A percentile compares a stretch with the other conserved stretches of the same genome.
These are phyloP conservation scores for Calycina herbarum DNA, from an alignment of 2,329 filamentous ascomycete genomes.

Conservation along the genomic window DNA sequence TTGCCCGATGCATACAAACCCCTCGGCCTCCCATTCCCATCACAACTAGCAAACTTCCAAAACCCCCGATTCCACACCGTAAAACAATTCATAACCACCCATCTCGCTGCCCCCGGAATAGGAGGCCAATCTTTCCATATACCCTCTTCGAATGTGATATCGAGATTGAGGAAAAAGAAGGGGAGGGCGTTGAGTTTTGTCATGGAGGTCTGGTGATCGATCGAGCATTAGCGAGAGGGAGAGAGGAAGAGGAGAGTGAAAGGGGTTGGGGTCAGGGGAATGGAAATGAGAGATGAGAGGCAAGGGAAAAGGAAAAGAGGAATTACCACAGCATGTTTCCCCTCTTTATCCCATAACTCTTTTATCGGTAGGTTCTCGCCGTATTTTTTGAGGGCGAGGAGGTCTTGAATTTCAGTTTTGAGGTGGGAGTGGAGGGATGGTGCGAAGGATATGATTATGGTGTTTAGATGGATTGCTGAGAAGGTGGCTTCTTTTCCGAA, in stretches of 20 bases:
- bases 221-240: constrained; percentile 38
- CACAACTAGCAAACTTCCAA: constrained; percentile 68
- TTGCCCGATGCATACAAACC: constrained; percentile 35
- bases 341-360: constrained; percentile 30
- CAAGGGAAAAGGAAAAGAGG: constrained; percentile 1
- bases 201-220: constrained; percentile 54
- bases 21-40: constrained; percentile 39
- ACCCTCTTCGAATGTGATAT: constrained; percentile 58
- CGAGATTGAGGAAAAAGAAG: constrained; percentile 65
- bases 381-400: constrained; percentile 31
- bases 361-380: constrained; percentile 28
- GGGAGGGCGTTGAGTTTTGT: constrained; percentile 55
- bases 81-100: constrained; percentile 59
- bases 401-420: constrained; percentile 32
- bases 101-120: constrained; percentile 60
- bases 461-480: constrained; percentile 24
- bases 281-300: constrained; percentile 35
- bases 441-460: constrained; percentile 37
- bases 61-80: constrained; percentile 56
- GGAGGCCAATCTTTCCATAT: constrained; percentile 64
- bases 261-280: constrained; percentile 36
- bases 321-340: constrained; percentile 28
- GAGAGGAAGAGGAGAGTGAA: constrained; percentile 31
- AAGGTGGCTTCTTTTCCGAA: constrained; percentile 22
- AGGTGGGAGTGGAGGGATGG: constrained; percentile 32